phyloP scores from a whole-genome alignment of 805 yeast genomes.

The Wickerhamomyces tratensis region DNA sequence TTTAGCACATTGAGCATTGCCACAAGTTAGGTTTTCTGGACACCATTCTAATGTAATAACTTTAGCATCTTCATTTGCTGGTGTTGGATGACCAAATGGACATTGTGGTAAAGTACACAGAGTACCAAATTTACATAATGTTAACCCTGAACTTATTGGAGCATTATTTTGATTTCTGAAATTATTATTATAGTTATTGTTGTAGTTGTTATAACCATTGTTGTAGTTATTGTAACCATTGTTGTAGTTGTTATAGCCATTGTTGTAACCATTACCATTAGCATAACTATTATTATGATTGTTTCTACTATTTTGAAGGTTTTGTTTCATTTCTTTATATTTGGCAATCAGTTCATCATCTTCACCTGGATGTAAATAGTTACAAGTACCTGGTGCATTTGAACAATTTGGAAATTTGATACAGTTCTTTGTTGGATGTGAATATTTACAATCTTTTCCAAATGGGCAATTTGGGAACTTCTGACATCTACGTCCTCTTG shows the following conservation, averaged over 20 bases:
- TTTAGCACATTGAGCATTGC: constrained; percentile 49
- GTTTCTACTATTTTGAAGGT: constrained; percentile 32
- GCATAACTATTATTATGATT: not conserved
- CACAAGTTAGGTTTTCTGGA: constrained; percentile 55
- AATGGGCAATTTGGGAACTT: constrained; percentile 62
- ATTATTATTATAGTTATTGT: constrained; percentile 15
- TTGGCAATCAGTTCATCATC: constrained; percentile 67
- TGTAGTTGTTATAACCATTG: constrained; percentile 10
- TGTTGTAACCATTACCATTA: constrained; percentile 19
- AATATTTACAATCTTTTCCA: constrained; percentile 56
- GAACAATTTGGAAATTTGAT: constrained; percentile 70
- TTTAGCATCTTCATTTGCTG: constrained; percentile 66
- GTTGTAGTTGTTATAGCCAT: constrained; percentile 12
- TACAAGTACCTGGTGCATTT: constrained; percentile 75
- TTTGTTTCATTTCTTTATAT: constrained; percentile 51
- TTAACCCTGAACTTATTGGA: constrained; percentile 36
- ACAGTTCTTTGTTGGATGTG: constrained; percentile 77
- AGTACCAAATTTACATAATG: constrained; percentile 68
- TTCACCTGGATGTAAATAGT: constrained; percentile 75
- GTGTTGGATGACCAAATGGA: constrained; percentile 89
- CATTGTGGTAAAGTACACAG: constrained; percentile 71
- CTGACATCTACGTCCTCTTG: constrained; percentile 51
- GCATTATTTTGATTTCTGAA: not conserved
- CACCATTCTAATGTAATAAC: constrained; percentile 72
- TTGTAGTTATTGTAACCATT: constrained; percentile 15